Evolutionary conservation across 257 asterid genomes (phyloP), one percentile per base, ranked within the genome.

Genomic region (Solanum phureja): DNA sequence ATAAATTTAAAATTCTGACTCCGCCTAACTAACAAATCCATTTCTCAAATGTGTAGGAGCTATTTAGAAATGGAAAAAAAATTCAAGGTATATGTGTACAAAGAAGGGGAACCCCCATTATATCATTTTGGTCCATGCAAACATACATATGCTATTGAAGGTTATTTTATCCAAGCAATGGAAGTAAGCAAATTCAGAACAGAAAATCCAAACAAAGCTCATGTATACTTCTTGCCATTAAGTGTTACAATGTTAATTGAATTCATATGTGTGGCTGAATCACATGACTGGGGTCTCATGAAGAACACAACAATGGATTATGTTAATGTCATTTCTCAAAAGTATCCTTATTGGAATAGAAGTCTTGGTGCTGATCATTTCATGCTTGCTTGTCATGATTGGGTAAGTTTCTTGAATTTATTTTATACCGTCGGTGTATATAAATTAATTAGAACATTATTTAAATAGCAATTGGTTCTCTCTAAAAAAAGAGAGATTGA

Each of bases 341-440:
- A 93, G 8, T 88, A 95, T 84, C 96, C 97, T n/a, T 93, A 87
- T 8, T 95, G 98, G 98, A 95, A 94, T 86, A 95, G 94, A 82
- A 94, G 94, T 92, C 91, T 86, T 16, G 98, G 94, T 11, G 95
- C 96, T 2, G 98, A 95, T 58, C 98, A 95, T 87, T 95, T 94
- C 94, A 94, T 95, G 91, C 95, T 95, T 34, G 98, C 98, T 18
- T 95, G 98, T 84, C 98, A 95, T 83, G 98, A 95, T 46, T 95
- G 98, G 98, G 98, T 95, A 92, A 86, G 86, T 7, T 34, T 74
- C 24, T 6, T 75, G 29, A 4, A 7, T 24, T 14, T 27, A 14
- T 79, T 44, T 46, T 44, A 24, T 29, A 24, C 1, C 16, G 23
- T 79, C 2, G 0, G 52, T 11, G 21, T 74, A 37, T 11, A 37